phyloP scores from a whole-genome alignment of 768 basidiomycete species.

The Macrolepiota dolichaula region DNA sequence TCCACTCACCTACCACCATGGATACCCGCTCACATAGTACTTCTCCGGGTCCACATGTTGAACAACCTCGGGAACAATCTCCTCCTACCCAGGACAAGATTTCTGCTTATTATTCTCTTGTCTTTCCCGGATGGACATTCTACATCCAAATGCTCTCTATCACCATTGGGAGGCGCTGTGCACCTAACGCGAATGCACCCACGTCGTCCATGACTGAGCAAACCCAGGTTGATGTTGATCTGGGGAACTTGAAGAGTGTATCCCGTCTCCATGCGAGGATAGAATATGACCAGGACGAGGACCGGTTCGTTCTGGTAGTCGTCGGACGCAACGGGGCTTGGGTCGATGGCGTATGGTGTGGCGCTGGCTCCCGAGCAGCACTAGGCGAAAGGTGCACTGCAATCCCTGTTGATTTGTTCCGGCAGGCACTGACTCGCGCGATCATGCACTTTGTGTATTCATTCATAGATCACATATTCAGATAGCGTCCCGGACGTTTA shows the following conservation, averaged over 20 bases:
- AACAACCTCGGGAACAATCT: constrained; percentile 25
- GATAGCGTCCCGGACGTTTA: constrained; percentile 95
- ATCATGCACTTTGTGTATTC: constrained; percentile 7
- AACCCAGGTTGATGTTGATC: constrained; percentile 77
- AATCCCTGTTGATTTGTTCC: constrained; percentile 7
- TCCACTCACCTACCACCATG: constrained; percentile 25
- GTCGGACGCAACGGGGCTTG: constrained; percentile 97
- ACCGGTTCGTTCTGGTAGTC: constrained; percentile 85
- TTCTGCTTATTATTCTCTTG: constrained; percentile 89
- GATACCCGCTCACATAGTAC: constrained; percentile 41
- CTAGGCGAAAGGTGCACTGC: constrained; percentile 70
- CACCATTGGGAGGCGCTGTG: constrained; percentile 89
- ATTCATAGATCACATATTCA: constrained; percentile 83
- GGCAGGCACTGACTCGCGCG: not conserved
- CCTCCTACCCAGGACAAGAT: constrained; percentile 67
- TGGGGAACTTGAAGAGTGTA: constrained; percentile 95
- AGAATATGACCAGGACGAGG: constrained; percentile 87
- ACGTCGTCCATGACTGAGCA: constrained; percentile 57
- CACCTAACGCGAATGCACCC: constrained; percentile 44
- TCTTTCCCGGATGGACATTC: constrained; percentile 93
- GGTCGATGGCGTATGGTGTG: constrained; percentile 97
- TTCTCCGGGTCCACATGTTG: constrained; percentile 28
- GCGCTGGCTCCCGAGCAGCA: constrained; percentile 82
- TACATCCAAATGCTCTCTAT: constrained; percentile 95
- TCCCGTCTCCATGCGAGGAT: constrained; percentile 96